A percentile compares a stretch with the other conserved stretches of the same genome.
Evolutionary conservation across 2,329 filamentous ascomycete genomes (phyloP).

Genomic region (Pseudopyricularia cyperi): DNA sequence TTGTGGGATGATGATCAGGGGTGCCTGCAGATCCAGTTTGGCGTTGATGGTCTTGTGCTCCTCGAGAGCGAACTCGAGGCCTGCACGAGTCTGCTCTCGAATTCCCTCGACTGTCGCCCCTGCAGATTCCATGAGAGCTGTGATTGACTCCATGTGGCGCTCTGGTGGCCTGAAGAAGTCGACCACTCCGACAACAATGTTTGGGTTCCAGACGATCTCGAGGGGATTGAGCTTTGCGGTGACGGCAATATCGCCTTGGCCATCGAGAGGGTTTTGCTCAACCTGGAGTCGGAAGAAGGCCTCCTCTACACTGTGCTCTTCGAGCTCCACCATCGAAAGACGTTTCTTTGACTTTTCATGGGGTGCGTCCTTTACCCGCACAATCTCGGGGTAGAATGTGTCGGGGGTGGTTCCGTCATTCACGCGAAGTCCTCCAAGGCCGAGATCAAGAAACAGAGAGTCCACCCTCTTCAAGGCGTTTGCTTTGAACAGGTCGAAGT

Average conservation of each 20-base stretch:
- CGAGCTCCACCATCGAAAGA: slow-evolving; percentile 40
- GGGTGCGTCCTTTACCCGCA: slow-evolving; percentile 83
- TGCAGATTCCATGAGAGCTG: slow-evolving; percentile 86
- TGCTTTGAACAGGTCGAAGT: slow-evolving; percentile 90
- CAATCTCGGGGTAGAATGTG: slow-evolving; percentile 87
- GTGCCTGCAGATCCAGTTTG: slow-evolving; percentile 87
- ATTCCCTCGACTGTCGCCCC: slow-evolving; percentile 92
- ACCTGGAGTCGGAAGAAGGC: slow-evolving; percentile 87
- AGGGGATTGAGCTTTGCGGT: slow-evolving; percentile 88
- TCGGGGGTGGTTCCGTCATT: slow-evolving; percentile 92
- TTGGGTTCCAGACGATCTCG: slow-evolving; percentile 95
- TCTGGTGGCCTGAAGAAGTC: slow-evolving; percentile 96
- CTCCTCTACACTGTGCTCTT: slow-evolving; percentile 36
- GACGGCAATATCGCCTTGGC: slow-evolving; percentile 79
- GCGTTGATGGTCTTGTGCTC: slow-evolving; percentile 98
- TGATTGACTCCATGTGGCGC: slow-evolving; percentile 96
- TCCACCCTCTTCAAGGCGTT: slow-evolving; percentile 84
- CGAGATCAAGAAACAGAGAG: slow-evolving; percentile 77
- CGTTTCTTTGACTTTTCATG: slow-evolving; percentile 30
- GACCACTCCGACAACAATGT: slow-evolving; percentile 77
- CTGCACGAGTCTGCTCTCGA: slow-evolving; percentile 87
- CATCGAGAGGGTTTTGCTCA: slow-evolving; percentile 90
- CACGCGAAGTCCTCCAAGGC: slow-evolving; percentile 81
- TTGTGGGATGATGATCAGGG: slow-evolving; percentile 90
- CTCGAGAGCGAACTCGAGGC: slow-evolving; percentile 88